Conservation (phyloP, 345 rosid genomes). For the Viola odorata region DNA sequence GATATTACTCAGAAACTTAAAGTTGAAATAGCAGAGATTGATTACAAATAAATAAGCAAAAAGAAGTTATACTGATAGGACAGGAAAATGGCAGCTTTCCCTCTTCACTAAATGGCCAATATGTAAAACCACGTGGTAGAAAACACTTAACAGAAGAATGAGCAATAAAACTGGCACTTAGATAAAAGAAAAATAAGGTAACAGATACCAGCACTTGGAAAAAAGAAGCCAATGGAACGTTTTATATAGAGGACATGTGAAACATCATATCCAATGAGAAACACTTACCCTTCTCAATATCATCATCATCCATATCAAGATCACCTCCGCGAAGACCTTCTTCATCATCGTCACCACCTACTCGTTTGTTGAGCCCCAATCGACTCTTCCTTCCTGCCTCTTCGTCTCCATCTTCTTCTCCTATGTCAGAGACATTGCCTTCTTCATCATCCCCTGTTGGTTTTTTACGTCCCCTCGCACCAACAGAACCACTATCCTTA, state of each 20-base stretch:
- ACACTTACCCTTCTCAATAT: conserved; percentile 79
- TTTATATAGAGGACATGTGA: neutral
- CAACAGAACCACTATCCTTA: conserved; percentile 45
- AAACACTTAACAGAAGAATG: too few relatives aligned
- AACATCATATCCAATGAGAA: neutral
- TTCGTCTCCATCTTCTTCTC: conserved; percentile 93
- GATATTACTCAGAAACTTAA: too few relatives aligned
- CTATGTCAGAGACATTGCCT: conserved; percentile 76
- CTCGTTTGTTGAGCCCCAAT: conserved; percentile 66
- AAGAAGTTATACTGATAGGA: too few relatives aligned
- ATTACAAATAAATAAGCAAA: too few relatives aligned
- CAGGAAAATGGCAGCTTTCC: too few relatives aligned
- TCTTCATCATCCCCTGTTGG: conserved; percentile 72
- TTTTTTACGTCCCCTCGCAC: conserved; percentile 80
- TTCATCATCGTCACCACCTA: conserved; percentile 72
- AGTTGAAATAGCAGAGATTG: too few relatives aligned
- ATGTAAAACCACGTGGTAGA: too few relatives aligned
- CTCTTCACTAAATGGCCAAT: too few relatives aligned
- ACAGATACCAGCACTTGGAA: neutral
- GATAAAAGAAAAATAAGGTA: neutral
- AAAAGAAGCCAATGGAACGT: neutral
- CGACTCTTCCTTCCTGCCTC: conserved; percentile 83
- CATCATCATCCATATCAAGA: conserved; percentile 89
- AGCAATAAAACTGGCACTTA: too few relatives aligned
- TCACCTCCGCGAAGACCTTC: conserved; percentile 94